Evolutionary conservation across 169 alveolate genomes (phyloP), one percentile per base, ranked within the genome.

Genomic region (Plasmodium relictum): DNA sequence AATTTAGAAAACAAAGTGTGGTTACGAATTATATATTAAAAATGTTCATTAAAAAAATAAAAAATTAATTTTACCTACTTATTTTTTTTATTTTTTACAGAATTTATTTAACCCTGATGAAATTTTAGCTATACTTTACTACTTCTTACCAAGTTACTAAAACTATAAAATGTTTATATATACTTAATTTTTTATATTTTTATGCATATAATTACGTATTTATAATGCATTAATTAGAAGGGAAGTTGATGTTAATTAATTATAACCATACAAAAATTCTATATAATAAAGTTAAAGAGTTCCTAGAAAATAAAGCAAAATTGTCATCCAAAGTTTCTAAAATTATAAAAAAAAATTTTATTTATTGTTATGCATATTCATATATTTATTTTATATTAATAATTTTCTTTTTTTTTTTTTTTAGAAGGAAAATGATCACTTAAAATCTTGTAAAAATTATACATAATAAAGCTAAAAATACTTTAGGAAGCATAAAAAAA

Each of bases 101-200:
- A 65, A 73, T 18, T n/a, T 9, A n/a, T 73, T 73, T 39, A 61
- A 73, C 45, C 88, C 88, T 5, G 88, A 73, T 31, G 59, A 71
- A 41, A 56, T 73, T 8, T 73, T 73, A 50, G 88, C 88, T 63
- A 65, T 73, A 10, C 88, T 73, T 24, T 73, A 73, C 73, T 73
- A 58, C 61, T 73, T 73, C 61, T 39, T 73, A 6, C 88, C 88
- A 73, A 73, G 88, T 73, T 73, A 73, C 31, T 58, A 59, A 44
- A 63, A 59, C 39, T 59, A 6, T 59, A 14, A 14, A 9, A 16
- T 18, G n/a, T 10, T 18, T 59, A 59, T 59, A 50, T 31, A 12
- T 12, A 14, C 6, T 10, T 48, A 14, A 10, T 2, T 14, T 10
- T 48, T 48, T 48, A 10, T 48, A 14, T 48, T 14, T 14, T 48